Evolutionary conservation across 257 asterid genomes (phyloP), one percentile per base, ranked within the genome.

Genomic region (Ehretia macrophylla): DNA sequence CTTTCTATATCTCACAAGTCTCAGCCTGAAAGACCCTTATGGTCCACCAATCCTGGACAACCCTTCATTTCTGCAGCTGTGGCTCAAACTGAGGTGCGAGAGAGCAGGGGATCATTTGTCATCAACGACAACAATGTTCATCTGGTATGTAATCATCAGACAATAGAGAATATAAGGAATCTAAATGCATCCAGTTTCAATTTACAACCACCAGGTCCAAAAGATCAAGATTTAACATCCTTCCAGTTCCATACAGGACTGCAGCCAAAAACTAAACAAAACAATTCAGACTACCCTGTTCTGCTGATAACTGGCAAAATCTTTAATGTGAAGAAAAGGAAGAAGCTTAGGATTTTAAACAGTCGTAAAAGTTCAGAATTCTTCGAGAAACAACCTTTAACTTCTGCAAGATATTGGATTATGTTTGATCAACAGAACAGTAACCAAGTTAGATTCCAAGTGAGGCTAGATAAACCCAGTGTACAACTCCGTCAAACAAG

Each of bases 71-170:
- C 96, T 19, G 92, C 95, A 1, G 95, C 95, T 10, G 79, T 74
- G 48, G 95, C 80, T 21, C 95, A 84, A 65, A 85, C 96, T 14
- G 95, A 88, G 72, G 86, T 91, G 37, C 86, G 83, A 57, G 98
- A 91, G 69, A 85, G 98, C 81, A 83, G 98, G 21, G 98, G 98
- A 39, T 91, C 98, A 21, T 88, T 91, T 63, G 72, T 77, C 56
- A 74, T 91, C 63, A 83, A 79, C 38, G 96, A 91, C 65, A 78
- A 53, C 44, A 40, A 72, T 32, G 75, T 84, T 62, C 92, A 79
- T 64, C 60, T 71, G 38, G 40, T 81, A 11, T 88, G 95, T 77
- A 70, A 74, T 70, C 95, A 91, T 65, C 98, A 91, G 66, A 83
- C 90, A 0, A 51, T 91, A 57, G 98, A 91, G 0, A 75, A 74